These are phyloP conservation scores for Herpetomonas samuelpessoai DNA, from an alignment of 208 protist species.

Conservation along the genomic window DNA sequence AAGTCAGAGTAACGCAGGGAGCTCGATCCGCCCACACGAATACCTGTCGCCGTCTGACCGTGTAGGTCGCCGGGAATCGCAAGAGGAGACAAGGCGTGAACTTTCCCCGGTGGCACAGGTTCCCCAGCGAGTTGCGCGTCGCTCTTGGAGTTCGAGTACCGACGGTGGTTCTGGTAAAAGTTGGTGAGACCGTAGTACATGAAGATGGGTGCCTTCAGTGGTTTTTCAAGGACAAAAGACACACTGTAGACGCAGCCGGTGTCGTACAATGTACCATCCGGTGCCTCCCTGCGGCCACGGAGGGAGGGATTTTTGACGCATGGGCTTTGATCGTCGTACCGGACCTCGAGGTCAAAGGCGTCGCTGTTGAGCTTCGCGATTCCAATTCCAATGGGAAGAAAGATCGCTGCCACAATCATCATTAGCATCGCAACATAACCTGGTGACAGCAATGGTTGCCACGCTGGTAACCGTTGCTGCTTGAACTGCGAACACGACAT, in stretches of 20 bases:
- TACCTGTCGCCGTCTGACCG: constrained; percentile 12
- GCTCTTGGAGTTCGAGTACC: constrained; percentile 85
- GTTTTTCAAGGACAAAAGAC: constrained; percentile 43
- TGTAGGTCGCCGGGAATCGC: constrained; percentile 52
- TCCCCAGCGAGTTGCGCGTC: constrained; percentile 73
- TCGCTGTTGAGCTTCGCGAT: constrained; percentile 69
- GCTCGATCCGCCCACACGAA: constrained; percentile 4
- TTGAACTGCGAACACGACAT: constrained; percentile 46
- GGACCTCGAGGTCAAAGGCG: constrained; percentile 63
- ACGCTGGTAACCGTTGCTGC: constrained; percentile 96
- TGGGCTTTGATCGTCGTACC: constrained; percentile 64
- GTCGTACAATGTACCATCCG: constrained; percentile 11
- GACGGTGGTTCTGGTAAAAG: constrained; percentile 98
- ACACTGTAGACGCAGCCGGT: constrained; percentile 66
- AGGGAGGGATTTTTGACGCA: constrained; percentile 34
- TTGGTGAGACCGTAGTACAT: constrained; percentile 97
- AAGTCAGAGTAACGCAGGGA: constrained; percentile 51
- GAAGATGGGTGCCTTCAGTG: constrained; percentile 91
- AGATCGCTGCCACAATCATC: constrained; percentile 88
- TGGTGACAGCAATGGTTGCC: constrained; percentile 96
- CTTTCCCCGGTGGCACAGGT: constrained; percentile 7
- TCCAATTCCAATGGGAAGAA: constrained; percentile 90
- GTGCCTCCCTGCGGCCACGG: constrained; percentile 45
- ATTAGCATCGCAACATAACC: constrained; percentile 88
- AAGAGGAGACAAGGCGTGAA: constrained; percentile 51